Base-by-base conservation (phyloP, 345 rosid species). In the Hibiscus mutabilis region DNA sequence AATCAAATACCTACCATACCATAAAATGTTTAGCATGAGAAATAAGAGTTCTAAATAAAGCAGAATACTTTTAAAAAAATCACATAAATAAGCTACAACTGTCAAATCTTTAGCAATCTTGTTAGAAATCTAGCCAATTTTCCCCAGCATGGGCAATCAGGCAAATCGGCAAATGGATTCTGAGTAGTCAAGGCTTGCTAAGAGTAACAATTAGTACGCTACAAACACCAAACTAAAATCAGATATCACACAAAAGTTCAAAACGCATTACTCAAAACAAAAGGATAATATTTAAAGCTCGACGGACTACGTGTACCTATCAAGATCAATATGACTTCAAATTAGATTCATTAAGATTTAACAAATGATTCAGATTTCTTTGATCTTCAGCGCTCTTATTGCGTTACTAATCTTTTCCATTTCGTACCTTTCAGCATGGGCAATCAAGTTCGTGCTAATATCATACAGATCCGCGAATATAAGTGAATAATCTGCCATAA, bases 181-280 rank as follows among this genome's bases (percentile, higher is more conserved):
- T 53, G 13, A 24, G 27, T 22, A 22, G 16, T 25, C n/a, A 27
- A 52, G 9, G 19, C 22, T 46, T 12, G 4, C 25, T 12, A 58
- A 16, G 49, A 58, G 37, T 33, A 53, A 52, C 47, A 52, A 44
- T 31, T 33, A 68, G 1, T 6, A 52, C 19, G 27, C 12, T 29
- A 25, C 47, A 52, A n/a, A 24, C 31, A 44, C 60, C 25, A 49
- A 35, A 25, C 13, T 25, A 51, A 52, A 68, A 7, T 53, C 60
- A 51, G 25, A 21, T 51, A 52, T 40, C 51, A 16, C n/a, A 2
- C 53, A 6, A 2, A 44, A 64, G 31, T 44, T 65, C 53, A 42
- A 64, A 64, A 64, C 52, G 6, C 53, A 64, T 47, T 47, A 47
- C 57, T 66, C 55, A 15, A 66, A 46, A 35, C 58, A 66, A 46